Base-by-base conservation (phyloP, 768 basidiomycete genomes). In the Chalciporus piperatus region DNA sequence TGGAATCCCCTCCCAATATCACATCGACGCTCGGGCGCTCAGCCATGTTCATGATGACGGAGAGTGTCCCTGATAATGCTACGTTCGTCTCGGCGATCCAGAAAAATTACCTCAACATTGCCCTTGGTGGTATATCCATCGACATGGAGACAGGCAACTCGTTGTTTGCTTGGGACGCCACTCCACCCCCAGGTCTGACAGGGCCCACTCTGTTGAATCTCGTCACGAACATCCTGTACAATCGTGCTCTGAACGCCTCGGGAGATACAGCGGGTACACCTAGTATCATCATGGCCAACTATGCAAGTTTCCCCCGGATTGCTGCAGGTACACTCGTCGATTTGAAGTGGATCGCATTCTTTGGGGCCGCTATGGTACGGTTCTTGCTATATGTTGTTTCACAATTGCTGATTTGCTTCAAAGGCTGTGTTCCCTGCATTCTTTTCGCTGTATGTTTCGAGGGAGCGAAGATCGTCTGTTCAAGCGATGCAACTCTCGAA, bases 401-500 rank as follows among this genome's bases (percentile, higher is more conserved):
- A 47, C n/a, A 3, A 41, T 11, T 48, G 17, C 14, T 49, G 12
- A 55, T 40, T 37, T 23, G 32, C 22, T 39, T 44, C 40, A 9
- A 13, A 88, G 85, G 75, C 85, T 11, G 83, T 88, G 1, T 91
- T 79, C 61, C 87, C 89, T n/a, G 89, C 89, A 3, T 92, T 92
- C 71, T 89, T 82, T 58, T 78, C 86, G 10, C 65, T 92, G 13
- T 92, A 92, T 64, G 87, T 89, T 4, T 82, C 87, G 0, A 76
- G 76, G 54, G 89, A 92, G 61, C 79, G 86, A 10, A 76, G 81
- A 2, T 81, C 82, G 2, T 68, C 71, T 41, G 85, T 91, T 0
- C 87, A 90, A 63, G 85, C 88, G 3, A 92, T 91, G 85, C 89
- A 91, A 60, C 72, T 86, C 32, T 87, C 85, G 32, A 89, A 91